Evolutionary conservation across 1,284 basidiomycete genomes (phyloP).

Genomic region (Tremellales sp.): DNA sequence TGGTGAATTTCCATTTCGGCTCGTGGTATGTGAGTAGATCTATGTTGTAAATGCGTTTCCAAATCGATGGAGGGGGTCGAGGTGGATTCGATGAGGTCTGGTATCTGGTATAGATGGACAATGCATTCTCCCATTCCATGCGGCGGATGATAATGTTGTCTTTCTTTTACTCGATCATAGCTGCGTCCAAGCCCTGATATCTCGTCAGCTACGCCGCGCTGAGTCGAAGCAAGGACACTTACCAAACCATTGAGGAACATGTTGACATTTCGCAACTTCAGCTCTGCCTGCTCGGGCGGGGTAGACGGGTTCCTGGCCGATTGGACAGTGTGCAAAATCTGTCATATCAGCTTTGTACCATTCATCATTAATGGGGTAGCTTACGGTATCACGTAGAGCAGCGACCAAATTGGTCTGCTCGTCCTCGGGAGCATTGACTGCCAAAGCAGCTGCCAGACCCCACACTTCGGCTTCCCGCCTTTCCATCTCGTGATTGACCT

Average conservation of each 20-base stretch:
- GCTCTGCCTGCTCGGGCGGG: conserved; percentile 33
- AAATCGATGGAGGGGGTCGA: too few species aligned
- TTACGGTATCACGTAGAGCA: conserved; percentile 84
- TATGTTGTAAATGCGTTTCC: too few species aligned
- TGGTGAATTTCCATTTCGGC: too few species aligned
- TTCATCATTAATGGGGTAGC: not conserved
- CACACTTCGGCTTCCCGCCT: conserved; percentile 48
- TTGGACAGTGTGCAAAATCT: conserved; percentile 48
- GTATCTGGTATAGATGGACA: too few species aligned
- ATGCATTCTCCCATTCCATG: too few species aligned
- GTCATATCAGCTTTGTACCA: not conserved
- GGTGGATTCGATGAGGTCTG: too few species aligned
- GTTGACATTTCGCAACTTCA: conserved; percentile 48
- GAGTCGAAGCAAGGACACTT: conserved; percentile 6
- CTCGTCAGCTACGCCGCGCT: conserved; percentile 1
- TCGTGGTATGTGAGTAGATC: too few species aligned
- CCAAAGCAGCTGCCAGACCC: conserved; percentile 61
- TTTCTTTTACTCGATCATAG: conserved; percentile 37
- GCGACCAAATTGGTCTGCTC: conserved; percentile 81
- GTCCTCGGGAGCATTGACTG: conserved; percentile 75
- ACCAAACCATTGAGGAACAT: conserved; percentile 48
- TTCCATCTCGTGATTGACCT: conserved; percentile 39
- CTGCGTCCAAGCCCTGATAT: conserved; percentile 37
- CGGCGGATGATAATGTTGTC: too few species aligned
- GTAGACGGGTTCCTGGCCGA: conserved; percentile 36